A percentile compares a stretch with the other conserved stretches of the same genome.
Conservation (phyloP, 1,284 basidiomycete genomes). For the Ganoderma lucidum region DNA sequence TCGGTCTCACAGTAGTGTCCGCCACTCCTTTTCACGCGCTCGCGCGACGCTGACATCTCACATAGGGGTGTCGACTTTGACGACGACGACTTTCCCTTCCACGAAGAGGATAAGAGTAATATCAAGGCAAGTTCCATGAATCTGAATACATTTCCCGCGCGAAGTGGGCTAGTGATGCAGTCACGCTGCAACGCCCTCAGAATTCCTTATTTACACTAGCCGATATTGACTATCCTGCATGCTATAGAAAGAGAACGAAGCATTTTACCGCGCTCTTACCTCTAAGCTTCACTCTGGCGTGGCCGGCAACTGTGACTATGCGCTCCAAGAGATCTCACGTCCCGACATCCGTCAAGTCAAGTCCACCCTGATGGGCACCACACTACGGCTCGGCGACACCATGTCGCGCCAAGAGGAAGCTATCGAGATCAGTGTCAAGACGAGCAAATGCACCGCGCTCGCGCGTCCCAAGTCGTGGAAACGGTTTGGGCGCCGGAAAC, state of each 20-base stretch:
- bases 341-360: conserved; percentile 77
- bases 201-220: not conserved
- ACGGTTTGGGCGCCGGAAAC: conserved; percentile 67
- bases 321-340: conserved; percentile 69
- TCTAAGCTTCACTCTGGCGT: conserved; percentile 55
- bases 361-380: conserved; percentile 68
- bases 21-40: conserved; percentile 38
- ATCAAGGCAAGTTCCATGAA: conserved; percentile 64
- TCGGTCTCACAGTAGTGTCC: conserved; percentile 73
- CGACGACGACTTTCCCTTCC: conserved; percentile 70
- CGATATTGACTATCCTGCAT: not conserved
- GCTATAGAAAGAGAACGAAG: conserved; percentile 76
- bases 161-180: not conserved
- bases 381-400: conserved; percentile 80
- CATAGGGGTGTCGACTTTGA: conserved; percentile 87
- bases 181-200: not conserved
- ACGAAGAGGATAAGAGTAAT: conserved; percentile 72
- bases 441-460: conserved; percentile 85
- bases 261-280: conserved; percentile 71
- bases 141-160: not conserved
- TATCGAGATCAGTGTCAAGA: conserved; percentile 78
- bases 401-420: conserved; percentile 72
- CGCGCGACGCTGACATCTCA: conserved; percentile 17
- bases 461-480: conserved; percentile 83
- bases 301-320: conserved; percentile 77